Evolutionary conservation across 2,329 filamentous ascomycete genomes (phyloP).

Genomic region (Fusarium pininemorale): DNA sequence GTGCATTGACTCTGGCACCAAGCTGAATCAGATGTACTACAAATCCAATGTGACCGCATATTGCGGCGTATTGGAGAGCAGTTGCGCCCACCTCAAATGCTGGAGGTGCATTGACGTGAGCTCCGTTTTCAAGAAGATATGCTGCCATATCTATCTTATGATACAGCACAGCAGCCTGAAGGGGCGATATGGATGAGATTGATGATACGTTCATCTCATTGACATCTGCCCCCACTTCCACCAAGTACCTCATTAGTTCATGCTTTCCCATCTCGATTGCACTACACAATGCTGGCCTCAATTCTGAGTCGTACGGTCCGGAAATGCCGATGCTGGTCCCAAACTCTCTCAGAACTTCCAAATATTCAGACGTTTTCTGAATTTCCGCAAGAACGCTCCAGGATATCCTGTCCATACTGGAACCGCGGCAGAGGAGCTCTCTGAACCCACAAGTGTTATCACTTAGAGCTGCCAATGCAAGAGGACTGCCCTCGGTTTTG

Average conservation of each 20-base stretch:
- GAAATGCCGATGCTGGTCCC: accelerated
- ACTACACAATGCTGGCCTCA: no score
- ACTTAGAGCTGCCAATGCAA: accelerated
- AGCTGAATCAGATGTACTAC: accelerated
- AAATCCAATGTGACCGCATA: accelerated
- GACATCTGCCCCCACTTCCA: neutral
- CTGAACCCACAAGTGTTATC: accelerated
- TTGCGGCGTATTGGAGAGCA: accelerated
- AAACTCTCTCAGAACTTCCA: no score
- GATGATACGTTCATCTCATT: neutral
- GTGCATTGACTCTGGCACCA: neutral
- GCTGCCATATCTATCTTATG: accelerated
- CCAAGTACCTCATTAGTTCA: no score
- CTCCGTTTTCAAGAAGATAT: accelerated
- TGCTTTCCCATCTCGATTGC: accelerated
- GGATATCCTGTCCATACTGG: no score
- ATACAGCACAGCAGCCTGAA: accelerated
- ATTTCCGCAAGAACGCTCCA: accelerated
- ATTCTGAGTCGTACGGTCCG: accelerated
- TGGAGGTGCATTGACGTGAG: neutral
- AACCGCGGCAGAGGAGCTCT: accelerated
- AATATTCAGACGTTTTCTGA: accelerated
- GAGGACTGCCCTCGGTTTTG: no score
- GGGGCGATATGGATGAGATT: accelerated
- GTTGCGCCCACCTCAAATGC: neutral